Evolutionary conservation across 1,284 basidiomycete species (phyloP), one percentile per base, ranked within the genome.

Genomic region (Porphyrellus sp.): DNA sequence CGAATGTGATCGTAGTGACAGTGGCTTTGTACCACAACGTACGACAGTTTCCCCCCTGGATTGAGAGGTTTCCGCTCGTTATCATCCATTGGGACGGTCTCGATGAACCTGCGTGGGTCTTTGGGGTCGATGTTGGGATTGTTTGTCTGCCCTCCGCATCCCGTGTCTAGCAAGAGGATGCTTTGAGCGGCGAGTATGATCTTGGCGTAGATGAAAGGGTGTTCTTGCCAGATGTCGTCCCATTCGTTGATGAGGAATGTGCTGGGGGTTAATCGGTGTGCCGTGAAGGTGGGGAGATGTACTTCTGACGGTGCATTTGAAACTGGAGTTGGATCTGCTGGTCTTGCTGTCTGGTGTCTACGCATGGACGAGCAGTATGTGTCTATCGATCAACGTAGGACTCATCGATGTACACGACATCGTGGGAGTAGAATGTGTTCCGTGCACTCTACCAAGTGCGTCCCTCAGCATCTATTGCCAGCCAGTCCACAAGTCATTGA

Each of bases 1-100:
- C 79, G 66, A 38, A 82, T 82, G 58, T 81, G 80, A 58, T 82
- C 80, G 55, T 80, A 80, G 54, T 81, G 80, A 51, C 78, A 81
- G 62, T 82, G 80, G 21, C 73, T 80, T 39, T 74, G 68, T 15
- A 76, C 74, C 8, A 81, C 72, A 23, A 77, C 59, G 54, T 82
- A 82, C 30, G 63, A 60, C 70, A 77, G 61, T 33, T 51, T 61
- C 5, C 73, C 73, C 4, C 60, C 65, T 35, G 64, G 64, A 55
- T 82, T 82, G 53, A 82, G 63, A 20, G 79, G 72, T 25, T 54
- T 52, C 13, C 68, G 71, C 9, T 57, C 67, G 56, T 81, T 80
- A 49, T 77, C 76, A 8, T 61, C 56, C n/a, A 81, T 59, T 0
- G 57, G 57, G 3, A 76, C 70, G 16, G 70, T 73, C 60, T 82